phyloP scores from a whole-genome alignment of 805 yeast species.

The Metschnikowia henanensis region DNA sequence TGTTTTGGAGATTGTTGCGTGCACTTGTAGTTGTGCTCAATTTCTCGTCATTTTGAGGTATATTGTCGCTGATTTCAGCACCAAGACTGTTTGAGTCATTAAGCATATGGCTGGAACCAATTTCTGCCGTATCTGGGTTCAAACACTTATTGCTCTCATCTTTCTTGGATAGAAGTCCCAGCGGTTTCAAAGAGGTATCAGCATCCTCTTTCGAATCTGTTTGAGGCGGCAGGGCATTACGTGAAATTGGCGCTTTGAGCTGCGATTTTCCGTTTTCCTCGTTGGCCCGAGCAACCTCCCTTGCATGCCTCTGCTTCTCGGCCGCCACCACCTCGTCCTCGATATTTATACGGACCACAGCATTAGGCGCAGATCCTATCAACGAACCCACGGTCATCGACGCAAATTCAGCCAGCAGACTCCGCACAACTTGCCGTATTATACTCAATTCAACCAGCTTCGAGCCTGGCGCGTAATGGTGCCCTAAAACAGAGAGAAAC shows the following conservation, averaged over 20 bases:
- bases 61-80: too few relatives aligned
- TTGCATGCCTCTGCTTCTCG: slow-evolving; percentile 2
- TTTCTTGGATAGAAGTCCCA: too few relatives aligned
- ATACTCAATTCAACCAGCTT: slow-evolving; percentile 19
- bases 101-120: too few relatives aligned
- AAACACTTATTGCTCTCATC: too few relatives aligned
- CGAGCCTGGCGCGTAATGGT: slow-evolving; percentile 20
- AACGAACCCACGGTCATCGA: slow-evolving; percentile 11
- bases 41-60: too few relatives aligned
- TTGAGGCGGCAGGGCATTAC: background rate
- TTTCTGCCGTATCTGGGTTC: too few relatives aligned
- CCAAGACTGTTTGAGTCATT: too few relatives aligned
- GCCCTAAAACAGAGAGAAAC: slow-evolving; percentile 8
- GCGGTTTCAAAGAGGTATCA: too few relatives aligned
- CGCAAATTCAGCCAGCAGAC: slow-evolving; percentile 6
- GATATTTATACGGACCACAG: slow-evolving; percentile 15
- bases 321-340: slow-evolving; percentile 4
- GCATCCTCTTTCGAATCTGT: background rate
- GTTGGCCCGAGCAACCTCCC: background rate
- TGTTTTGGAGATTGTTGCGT: too few relatives aligned
- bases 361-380: slow-evolving; percentile 18
- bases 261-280: background rate
- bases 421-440: slow-evolving; percentile 9
- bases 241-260: background rate
- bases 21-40: too few relatives aligned